Conservation (phyloP, 495 filamentous ascomycete species). For the Sordaria brevicollis region DNA sequence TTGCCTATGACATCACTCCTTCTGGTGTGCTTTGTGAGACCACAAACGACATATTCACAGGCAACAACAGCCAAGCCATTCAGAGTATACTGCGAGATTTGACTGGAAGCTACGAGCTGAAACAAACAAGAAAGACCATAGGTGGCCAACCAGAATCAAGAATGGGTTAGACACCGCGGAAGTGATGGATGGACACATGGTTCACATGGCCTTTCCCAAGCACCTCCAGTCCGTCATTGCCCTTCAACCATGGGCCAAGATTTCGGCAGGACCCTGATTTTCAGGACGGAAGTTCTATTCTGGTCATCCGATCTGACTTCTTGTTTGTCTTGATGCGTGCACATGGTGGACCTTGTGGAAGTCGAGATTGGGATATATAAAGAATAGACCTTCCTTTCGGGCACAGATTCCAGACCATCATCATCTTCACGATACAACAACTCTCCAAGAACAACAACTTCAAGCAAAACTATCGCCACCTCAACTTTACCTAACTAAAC, state of each 20-base stretch:
- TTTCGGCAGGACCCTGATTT: background rate
- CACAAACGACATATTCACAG: background rate
- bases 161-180: background rate
- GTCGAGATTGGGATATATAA: constrained; percentile 1
- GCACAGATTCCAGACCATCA: background rate
- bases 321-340: background rate
- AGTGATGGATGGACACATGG: background rate
- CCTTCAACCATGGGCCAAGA: background rate
- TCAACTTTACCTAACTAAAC: background rate
- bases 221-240: background rate
- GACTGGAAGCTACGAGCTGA: background rate
- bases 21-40: background rate
- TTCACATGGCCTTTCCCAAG: background rate
- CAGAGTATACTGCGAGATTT: too few relatives aligned
- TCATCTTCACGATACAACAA: background rate
- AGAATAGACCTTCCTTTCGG: background rate
- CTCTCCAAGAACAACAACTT: background rate
- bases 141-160: background rate
- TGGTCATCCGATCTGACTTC: background rate
- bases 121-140: background rate
- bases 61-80: background rate
- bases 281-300: background rate
- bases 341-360: background rate
- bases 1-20: constrained; percentile 9
- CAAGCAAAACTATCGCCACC: background rate